Evolutionary conservation across 257 asterid species (phyloP).

Genomic region (Nicotiana sylvestris): DNA sequence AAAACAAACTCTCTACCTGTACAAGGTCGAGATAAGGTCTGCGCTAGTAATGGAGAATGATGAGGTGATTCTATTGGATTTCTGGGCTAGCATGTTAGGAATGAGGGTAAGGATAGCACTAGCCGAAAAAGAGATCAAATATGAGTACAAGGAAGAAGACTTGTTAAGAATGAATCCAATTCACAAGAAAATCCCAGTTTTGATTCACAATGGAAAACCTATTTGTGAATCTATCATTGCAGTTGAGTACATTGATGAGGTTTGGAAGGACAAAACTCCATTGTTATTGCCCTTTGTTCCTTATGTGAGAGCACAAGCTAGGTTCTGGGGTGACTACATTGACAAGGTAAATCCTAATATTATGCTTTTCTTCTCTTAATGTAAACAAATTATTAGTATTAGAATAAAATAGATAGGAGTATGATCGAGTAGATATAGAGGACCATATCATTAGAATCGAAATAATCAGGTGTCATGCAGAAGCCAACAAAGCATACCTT

Average conservation of each 20-base stretch:
- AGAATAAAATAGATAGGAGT: too few relatives aligned
- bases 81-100: constrained; percentile 22
- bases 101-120: constrained; percentile 25
- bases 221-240: constrained; percentile 19
- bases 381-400: too few relatives aligned
- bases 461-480: too few relatives aligned
- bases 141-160: constrained; percentile 16
- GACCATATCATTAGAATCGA: too few relatives aligned
- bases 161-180: constrained; percentile 29
- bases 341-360: constrained; percentile 20
- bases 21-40: too few relatives aligned
- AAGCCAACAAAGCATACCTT: too few relatives aligned
- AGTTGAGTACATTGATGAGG: constrained; percentile 25
- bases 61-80: constrained; percentile 17
- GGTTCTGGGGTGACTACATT: constrained; percentile 30
- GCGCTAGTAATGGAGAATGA: constrained; percentile 2
- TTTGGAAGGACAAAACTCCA: constrained; percentile 19
- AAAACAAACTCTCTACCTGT: too few relatives aligned
- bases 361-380: background rate
- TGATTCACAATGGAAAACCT: constrained; percentile 28
- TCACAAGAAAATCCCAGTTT: constrained; percentile 24
- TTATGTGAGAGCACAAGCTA: constrained; percentile 23
- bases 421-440: too few relatives aligned
- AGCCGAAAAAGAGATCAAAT: constrained; percentile 18
- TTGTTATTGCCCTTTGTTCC: constrained; percentile 26